Base-by-base conservation (phyloP, 768 basidiomycete genomes). In the Tylopilus rubrobrunneus region DNA sequence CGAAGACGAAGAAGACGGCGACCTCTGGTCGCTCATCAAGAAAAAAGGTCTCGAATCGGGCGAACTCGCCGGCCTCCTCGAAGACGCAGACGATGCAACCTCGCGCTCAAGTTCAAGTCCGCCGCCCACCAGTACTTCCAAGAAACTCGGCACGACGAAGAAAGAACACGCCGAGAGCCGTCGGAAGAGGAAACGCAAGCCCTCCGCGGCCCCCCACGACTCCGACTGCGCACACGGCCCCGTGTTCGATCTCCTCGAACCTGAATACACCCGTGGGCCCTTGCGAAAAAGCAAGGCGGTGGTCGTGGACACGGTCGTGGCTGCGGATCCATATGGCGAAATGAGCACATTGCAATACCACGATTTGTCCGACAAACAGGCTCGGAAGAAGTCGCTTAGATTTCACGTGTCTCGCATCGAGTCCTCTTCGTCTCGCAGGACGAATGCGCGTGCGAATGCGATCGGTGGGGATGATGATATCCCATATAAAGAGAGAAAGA, bases 401-500 rank as follows among this genome's bases (percentile, higher is more conserved):
- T 99, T 98, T 83, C 91, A 98, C 71, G 93, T 92, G 5, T 82
- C 90, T 50, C 89, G 87, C 67, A 95, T 99, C 62, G 91, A 91
- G 66, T 85, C 85, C 53, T 82, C 91, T 7, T 81, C 84, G 49
- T 83, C 86, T 11, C 78, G 89, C 55, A 80, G 95, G 50, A 81
- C 84, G 52, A 83, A 82, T 28, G 92, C 92, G 7, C 77, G 90
- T 53, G 78, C 74, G 56, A 80, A 78, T 25, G 83, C 87, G 5
- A 67, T 84, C 49, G 88, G 90, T 29, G 97, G 97, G 17, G 97
- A 99, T 66, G 96, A 98, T 63, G 97, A 99, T 65, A 77, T 98
- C 45, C 97, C 97, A 17, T 92, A 95, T 63, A 80, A 84, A 42
- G 89, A 92, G 63, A 76, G 86, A 46, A 78, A 77, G 72, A 85